Evolutionary conservation across 169 alveolate genomes (phyloP), one percentile per base, ranked within the genome.

Genomic region (Pseudocohnilembus persalinus): DNA sequence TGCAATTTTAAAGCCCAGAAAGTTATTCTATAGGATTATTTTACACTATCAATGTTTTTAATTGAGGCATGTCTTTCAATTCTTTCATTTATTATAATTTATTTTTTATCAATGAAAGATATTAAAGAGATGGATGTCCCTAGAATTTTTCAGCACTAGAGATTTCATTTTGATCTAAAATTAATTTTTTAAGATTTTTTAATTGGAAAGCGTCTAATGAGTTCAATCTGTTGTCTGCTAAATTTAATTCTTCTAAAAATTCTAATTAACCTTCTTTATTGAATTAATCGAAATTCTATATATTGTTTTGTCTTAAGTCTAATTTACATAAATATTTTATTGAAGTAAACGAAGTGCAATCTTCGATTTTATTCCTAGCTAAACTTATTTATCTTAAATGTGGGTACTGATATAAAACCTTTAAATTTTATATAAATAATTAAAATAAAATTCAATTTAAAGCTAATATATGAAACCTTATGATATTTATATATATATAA

Each of bases 51-150:
- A 93, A 63, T 11, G 80, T 76, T 64, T 81, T 79, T 1, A 93
- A 77, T 1, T 34, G 78, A 33, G 89, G 83, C 82, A 83, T 32
- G 73, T 89, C 80, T 49, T 84, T 29, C 27, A 93, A 29, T 30
- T 93, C 94, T 75, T 83, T 77, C 34, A 90, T 84, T 34, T 73
- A 33, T 24, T 49, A 76, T 31, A 93, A 49, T 83, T 89, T 84
- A 83, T 93, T 93, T 63, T 87, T 86, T 76, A 89, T 87, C 73
- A 93, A 77, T 35, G 89, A 92, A 0, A 93, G 75, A 27, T 82
- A 80, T 32, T 79, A 73, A 6, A 93, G 33, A 4, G 68, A 84
- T 0, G 72, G 68, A 75, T 88, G 91, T 27, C 93, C 91, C 24
- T 64, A 82, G 76, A 93, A 93, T 0, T 82, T 73, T 25, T 82